Evolutionary conservation across 2,329 filamentous ascomycete species (phyloP).

Genomic region (Pleochaeta shiraiana): DNA sequence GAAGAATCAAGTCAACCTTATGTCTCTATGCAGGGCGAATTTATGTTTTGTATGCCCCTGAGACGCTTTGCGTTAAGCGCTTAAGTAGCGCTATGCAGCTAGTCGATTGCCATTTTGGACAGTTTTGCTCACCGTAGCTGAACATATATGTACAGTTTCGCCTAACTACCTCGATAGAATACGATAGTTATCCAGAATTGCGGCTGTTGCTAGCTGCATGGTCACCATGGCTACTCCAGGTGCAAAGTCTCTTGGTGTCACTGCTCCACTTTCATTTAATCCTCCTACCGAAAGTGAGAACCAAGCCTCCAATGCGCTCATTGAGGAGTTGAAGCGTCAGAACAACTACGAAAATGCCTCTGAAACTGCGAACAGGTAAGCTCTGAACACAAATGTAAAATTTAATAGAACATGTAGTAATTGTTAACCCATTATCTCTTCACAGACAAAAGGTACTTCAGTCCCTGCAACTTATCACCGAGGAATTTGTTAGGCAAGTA

Average conservation of each 20-base stretch:
- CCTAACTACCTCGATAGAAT: neutral
- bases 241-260: constrained; percentile 35
- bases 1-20: too few species aligned
- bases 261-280: constrained; percentile 56
- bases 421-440: too few species aligned
- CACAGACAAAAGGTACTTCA: constrained; percentile 36
- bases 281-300: constrained; percentile 61
- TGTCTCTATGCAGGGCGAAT: too few species aligned
- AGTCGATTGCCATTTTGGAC: neutral
- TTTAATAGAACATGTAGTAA: too few species aligned
- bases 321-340: constrained; percentile 67
- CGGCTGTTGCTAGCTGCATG: neutral
- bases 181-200: too few species aligned
- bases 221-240: constrained; percentile 15
- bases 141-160: neutral
- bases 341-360: constrained; percentile 77
- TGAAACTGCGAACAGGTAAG: constrained; percentile 63
- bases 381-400: neutral
- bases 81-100: too few species aligned
- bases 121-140: neutral
- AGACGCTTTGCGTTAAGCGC: too few species aligned
- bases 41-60: too few species aligned
- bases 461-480: constrained; percentile 55
- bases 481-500: constrained; percentile 73
- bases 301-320: constrained; percentile 52